Base-by-base conservation (phyloP, 2,329 filamentous ascomycete species). In the Arthrobotrys entomopaga region DNA sequence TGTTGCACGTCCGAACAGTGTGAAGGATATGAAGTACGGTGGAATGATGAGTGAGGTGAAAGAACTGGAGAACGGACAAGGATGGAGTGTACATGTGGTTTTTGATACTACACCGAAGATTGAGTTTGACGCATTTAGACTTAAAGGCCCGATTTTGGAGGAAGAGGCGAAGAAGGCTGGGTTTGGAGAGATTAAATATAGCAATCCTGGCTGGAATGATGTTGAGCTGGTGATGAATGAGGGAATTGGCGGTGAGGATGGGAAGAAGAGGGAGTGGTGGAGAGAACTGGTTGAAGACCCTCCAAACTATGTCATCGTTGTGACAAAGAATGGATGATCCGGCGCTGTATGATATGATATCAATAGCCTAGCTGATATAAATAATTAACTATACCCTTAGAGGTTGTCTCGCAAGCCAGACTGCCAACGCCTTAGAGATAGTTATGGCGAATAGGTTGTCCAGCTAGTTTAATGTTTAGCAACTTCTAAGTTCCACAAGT, bases 41-140 rank as follows among this genome's bases (percentile, higher is more conserved):
- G 46, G 16, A 16, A 50, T 50, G 46, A 22, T 22, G 46, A 50
- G 46, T 22, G 46, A 50, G 11, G 46, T 50, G 10, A 50, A 50
- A 22, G 46, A 50, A 11, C 11, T 50, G 16, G 46, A 50, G 46
- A 50, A 50, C 13, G 46, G 46, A 16, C 16, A 50, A 22, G 46
- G 46, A 16, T 50, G 46, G 46, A 50, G 46, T 50, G 46, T 50
- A 5, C 46, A 50, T 50, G 19, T 50, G n/a, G 46, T 50, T n/a
- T 50, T 50, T 50, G 46, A 50, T 50, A 50, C 19, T 3, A 13
- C n/a, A 13, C 46, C 46, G 22, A 19, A 19, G 46, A 50, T 50
- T 20, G 46, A 50, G 46, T 50, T 50, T 50, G 46, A 50, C 22
- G 46, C 46, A 22, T 20, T 20, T 20, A 50, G 46, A 10, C 46